These are phyloP conservation scores for Capronia americana DNA, from an alignment of 2,329 filamentous ascomycete species.

Conservation along the genomic window DNA sequence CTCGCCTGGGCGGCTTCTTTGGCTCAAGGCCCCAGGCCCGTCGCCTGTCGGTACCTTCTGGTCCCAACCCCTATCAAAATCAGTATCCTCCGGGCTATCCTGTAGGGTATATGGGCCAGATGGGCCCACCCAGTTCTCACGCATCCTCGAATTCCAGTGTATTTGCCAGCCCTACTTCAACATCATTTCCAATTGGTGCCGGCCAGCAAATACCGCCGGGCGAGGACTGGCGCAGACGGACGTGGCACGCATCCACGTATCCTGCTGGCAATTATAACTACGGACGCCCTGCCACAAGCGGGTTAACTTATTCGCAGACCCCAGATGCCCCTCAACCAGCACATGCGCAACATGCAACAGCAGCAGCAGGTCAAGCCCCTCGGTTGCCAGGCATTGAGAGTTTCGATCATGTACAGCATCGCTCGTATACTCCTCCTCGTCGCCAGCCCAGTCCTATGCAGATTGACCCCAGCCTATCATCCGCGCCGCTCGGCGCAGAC, in stretches of 20 bases:
- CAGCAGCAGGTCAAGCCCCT: constrained; percentile 63
- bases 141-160: constrained; percentile 65
- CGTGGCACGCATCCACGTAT: constrained; percentile 80
- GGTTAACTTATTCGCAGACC: constrained; percentile 76
- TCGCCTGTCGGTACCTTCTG: constrained; percentile 81
- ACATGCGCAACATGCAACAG: constrained; percentile 57
- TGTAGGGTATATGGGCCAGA: constrained; percentile 50
- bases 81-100: constrained; percentile 34
- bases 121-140: constrained; percentile 63
- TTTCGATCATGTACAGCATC: constrained; percentile 76
- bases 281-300: constrained; percentile 70
- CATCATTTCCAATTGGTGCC: constrained; percentile 63
- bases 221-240: constrained; percentile 80
- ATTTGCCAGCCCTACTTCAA: constrained; percentile 70
- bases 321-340: constrained; percentile 67
- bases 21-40: constrained; percentile 72
- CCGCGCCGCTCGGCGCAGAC: constrained; percentile 47
- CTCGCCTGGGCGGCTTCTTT: constrained; percentile 76
- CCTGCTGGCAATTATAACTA: constrained; percentile 63
- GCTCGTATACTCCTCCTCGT: constrained; percentile 61
- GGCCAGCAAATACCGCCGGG: constrained; percentile 59
- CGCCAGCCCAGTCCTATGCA: constrained; percentile 78
- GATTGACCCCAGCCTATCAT: constrained; percentile 61
- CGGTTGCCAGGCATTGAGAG: constrained; percentile 90
- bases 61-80: constrained; percentile 74